phyloP scores from a whole-genome alignment of 2,329 filamentous ascomycete genomes.

The Daldinia sp. region DNA sequence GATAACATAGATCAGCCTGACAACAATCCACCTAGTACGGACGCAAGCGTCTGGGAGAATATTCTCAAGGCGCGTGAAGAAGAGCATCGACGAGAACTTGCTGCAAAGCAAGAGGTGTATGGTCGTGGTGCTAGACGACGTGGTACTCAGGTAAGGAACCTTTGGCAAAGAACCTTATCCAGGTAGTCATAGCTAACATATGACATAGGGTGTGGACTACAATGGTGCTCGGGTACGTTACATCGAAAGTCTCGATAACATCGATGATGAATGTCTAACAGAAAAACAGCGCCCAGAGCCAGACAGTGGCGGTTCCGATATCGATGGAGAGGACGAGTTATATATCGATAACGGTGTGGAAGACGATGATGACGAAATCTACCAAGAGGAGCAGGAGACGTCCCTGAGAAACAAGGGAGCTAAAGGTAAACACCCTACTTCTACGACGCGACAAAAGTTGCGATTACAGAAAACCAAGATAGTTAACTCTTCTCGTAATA shows the following conservation, averaged over 20 bases:
- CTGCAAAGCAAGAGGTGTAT: slow-evolving; percentile 74
- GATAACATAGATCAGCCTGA: slow-evolving; percentile 66
- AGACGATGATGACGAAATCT: slow-evolving; percentile 34
- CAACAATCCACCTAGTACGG: slow-evolving; percentile 60
- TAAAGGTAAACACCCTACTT: slow-evolving; percentile 40
- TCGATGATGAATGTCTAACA: slow-evolving; percentile 29
- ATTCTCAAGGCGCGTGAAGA: slow-evolving; percentile 86
- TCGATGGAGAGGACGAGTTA: slow-evolving; percentile 42
- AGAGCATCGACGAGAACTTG: slow-evolving; percentile 76
- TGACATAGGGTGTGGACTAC: slow-evolving; percentile 54
- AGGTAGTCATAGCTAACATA: slow-evolving; percentile 25
- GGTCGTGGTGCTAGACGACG: slow-evolving; percentile 84
- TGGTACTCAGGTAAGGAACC: slow-evolving; percentile 51
- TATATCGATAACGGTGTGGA: slow-evolving; percentile 42
- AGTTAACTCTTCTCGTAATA: slow-evolving; percentile 39
- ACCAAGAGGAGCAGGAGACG: slow-evolving; percentile 16
- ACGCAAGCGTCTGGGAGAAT: slow-evolving; percentile 83
- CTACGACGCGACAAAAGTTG: slow-evolving; percentile 1
- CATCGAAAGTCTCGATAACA: slow-evolving; percentile 41
- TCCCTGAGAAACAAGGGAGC: slow-evolving; percentile 18
- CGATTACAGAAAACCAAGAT: slow-evolving; percentile 27
- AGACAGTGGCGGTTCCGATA: slow-evolving; percentile 41
- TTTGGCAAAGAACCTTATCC: slow-evolving; percentile 37
- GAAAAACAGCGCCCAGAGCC: slow-evolving; percentile 35
- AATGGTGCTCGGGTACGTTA: slow-evolving; percentile 49